Evolutionary conservation across 495 filamentous ascomycete species (phyloP).

Genomic region (Daldinia decipiens): DNA sequence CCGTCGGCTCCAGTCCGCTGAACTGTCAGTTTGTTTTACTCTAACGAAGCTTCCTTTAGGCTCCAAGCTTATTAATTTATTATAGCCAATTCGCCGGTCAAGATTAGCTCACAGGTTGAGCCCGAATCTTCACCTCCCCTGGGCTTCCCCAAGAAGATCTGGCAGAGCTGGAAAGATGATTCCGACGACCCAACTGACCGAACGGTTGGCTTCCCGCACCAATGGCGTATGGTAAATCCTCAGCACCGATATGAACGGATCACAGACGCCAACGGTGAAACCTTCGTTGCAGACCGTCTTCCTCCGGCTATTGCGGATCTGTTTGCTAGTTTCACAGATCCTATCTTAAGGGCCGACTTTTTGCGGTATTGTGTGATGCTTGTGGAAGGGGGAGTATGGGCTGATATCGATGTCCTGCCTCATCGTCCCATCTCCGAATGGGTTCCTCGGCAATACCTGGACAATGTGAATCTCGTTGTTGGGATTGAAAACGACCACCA

Average conservation of each 20-base stretch:
- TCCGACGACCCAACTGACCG: slow-evolving; percentile 26
- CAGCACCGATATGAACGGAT: slow-evolving; percentile 51
- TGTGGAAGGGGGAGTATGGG: slow-evolving; percentile 63
- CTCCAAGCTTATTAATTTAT: background rate
- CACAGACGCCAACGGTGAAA: slow-evolving; percentile 49
- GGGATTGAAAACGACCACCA: slow-evolving; percentile 56
- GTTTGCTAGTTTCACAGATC: slow-evolving; percentile 48
- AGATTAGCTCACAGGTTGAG: background rate
- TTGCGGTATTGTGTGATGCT: slow-evolving; percentile 62
- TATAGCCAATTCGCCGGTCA: background rate
- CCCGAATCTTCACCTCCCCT: background rate
- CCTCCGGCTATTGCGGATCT: slow-evolving; percentile 40
- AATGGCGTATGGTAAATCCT: slow-evolving; percentile 49
- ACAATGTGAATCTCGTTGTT: slow-evolving; percentile 50
- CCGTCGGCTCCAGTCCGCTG: too few relatives aligned
- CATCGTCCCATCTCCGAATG: slow-evolving; percentile 52
- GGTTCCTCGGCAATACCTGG: slow-evolving; percentile 49
- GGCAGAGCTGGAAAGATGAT: slow-evolving; percentile 38
- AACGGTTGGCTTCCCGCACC: slow-evolving; percentile 19
- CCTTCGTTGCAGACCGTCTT: slow-evolving; percentile 49
- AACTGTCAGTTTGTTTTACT: too few relatives aligned
- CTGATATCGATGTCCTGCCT: slow-evolving; percentile 57
- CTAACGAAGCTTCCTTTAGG: background rate
- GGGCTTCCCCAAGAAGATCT: slow-evolving; percentile 33
- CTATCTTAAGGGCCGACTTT: slow-evolving; percentile 51